phyloP scores from a whole-genome alignment of 371 early-diverging fungal species.

The Blakeslea trispora region DNA sequence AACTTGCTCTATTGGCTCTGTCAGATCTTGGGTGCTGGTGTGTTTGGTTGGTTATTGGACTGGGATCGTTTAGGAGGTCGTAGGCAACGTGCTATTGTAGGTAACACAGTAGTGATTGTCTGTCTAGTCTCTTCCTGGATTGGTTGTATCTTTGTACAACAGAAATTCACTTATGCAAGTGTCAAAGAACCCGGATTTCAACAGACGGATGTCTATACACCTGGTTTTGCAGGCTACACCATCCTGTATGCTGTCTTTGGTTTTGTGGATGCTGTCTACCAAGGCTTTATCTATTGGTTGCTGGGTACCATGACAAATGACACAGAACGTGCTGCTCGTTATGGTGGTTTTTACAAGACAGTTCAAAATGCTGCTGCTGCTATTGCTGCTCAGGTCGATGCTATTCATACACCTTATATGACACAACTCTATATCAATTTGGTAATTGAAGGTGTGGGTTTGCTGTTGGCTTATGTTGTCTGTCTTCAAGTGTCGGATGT shows the following conservation, averaged over 20 bases:
- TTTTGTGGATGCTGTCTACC: conserved; percentile 69
- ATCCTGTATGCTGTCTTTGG: conserved; percentile 68
- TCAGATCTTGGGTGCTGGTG: conserved; percentile 68
- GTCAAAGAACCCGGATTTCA: conserved; percentile 10
- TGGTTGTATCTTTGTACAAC: conserved; percentile 60
- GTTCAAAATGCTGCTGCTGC: conserved; percentile 63
- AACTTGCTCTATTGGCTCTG: conserved; percentile 71
- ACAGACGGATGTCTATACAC: conserved; percentile 31
- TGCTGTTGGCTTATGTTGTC: conserved; percentile 30
- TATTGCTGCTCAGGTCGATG: conserved; percentile 42
- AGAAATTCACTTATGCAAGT: conserved; percentile 39
- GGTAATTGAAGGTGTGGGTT: conserved; percentile 31
- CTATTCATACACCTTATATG: conserved; percentile 42
- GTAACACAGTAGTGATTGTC: conserved; percentile 47
- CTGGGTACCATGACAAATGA: conserved; percentile 76
- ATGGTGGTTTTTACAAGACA: conserved; percentile 83
- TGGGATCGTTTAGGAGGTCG: conserved; percentile 41
- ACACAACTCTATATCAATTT: conserved; percentile 30
- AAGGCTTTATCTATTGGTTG: conserved; percentile 77
- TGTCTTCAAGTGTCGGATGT: conserved; percentile 26
- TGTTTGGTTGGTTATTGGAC: conserved; percentile 63
- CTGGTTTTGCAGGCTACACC: conserved; percentile 52
- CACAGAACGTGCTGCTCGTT: conserved; percentile 66
- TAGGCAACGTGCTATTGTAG: conserved; percentile 56
- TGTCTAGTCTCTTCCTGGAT: conserved; percentile 58